phyloP scores from a whole-genome alignment of 2,329 filamentous ascomycete species.

The Samsoniella hepiali region DNA sequence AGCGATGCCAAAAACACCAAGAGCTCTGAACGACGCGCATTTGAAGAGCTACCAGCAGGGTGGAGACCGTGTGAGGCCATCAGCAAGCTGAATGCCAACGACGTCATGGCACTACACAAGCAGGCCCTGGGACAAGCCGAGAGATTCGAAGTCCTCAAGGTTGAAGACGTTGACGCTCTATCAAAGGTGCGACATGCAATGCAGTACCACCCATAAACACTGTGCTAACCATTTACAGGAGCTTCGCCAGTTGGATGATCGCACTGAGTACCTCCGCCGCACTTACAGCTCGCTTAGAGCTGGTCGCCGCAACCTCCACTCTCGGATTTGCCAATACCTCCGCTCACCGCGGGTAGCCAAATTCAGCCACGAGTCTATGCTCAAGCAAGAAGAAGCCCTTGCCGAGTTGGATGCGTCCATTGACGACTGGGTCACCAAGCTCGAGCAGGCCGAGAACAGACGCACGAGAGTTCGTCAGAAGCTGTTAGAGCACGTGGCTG shows the following conservation, averaged over 20 bases:
- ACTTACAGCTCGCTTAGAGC: slow-evolving; percentile 72
- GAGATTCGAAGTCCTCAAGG: slow-evolving; percentile 61
- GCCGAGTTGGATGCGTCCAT: slow-evolving; percentile 74
- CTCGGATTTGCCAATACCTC: slow-evolving; percentile 73
- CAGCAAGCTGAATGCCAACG: slow-evolving; percentile 44
- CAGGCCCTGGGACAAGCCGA: slow-evolving; percentile 61
- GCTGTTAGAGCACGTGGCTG: slow-evolving; percentile 76
- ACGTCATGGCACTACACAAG: slow-evolving; percentile 51
- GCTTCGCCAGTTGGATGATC: slow-evolving; percentile 71
- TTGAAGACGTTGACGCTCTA: slow-evolving; percentile 61
- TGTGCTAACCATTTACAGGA: slow-evolving; percentile 41
- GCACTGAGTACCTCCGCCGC: slow-evolving; percentile 72
- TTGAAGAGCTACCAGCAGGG: slow-evolving; percentile 60
- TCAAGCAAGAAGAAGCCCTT: slow-evolving; percentile 77
- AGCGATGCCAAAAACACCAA: slow-evolving; percentile 39
- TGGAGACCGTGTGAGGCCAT: slow-evolving; percentile 52
- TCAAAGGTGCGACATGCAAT: slow-evolving; percentile 51
- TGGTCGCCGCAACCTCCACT: slow-evolving; percentile 74
- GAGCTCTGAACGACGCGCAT: slow-evolving; percentile 54
- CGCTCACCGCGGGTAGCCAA: slow-evolving; percentile 66
- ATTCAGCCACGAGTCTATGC: slow-evolving; percentile 70
- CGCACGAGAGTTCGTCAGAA: slow-evolving; percentile 74
- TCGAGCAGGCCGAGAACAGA: slow-evolving; percentile 77
- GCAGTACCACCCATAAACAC: not conserved
- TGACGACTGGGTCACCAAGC: slow-evolving; percentile 75